Conservation (phyloP, 2,329 filamentous ascomycete genomes). For the Madurella mycetomatis region DNA sequence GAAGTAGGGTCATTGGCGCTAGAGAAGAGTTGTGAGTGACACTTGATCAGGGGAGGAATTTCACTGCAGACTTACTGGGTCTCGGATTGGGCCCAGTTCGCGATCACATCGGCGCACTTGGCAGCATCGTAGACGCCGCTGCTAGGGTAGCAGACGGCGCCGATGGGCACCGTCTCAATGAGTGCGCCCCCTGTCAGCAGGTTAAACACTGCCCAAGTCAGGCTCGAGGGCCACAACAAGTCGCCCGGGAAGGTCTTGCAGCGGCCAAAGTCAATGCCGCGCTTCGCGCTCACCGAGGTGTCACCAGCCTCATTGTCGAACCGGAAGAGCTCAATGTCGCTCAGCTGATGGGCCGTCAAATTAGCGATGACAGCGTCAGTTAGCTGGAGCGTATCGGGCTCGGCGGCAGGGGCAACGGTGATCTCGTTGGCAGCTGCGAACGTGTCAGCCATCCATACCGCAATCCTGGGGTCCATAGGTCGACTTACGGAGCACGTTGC, state of each 20-base stretch:
- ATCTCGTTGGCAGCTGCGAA: conserved; percentile 16
- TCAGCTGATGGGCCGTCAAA: conserved; percentile 28
- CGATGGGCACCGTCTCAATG: conserved; percentile 32
- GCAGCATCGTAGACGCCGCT: conserved; percentile 28
- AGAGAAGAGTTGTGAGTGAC: conserved; percentile 9
- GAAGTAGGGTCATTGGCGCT: conserved; percentile 31
- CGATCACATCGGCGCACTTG: conserved; percentile 29
- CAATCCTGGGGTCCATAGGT: background rate
- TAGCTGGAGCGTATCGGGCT: conserved; percentile 22
- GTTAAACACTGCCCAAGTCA: conserved; percentile 30
- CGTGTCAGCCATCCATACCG: background rate
- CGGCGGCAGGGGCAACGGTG: conserved; percentile 21
- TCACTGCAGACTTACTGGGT: conserved; percentile 15
- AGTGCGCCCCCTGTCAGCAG: conserved; percentile 28
- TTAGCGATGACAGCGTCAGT: conserved; percentile 30
- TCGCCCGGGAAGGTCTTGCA: conserved; percentile 33
- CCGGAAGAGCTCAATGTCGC: conserved; percentile 20
- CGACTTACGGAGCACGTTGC: conserved; percentile 18
- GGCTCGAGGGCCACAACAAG: conserved; percentile 28
- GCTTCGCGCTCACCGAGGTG: conserved; percentile 3
- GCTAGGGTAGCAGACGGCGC: conserved; percentile 32
- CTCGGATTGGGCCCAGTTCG: conserved; percentile 23
- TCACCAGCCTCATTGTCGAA: conserved; percentile 18
- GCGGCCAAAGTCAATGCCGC: conserved; percentile 9
- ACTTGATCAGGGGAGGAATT: conserved; percentile 19